These are phyloP conservation scores for Suillus cothurnatus DNA, from an alignment of 768 basidiomycete species.

Conservation along the genomic window DNA sequence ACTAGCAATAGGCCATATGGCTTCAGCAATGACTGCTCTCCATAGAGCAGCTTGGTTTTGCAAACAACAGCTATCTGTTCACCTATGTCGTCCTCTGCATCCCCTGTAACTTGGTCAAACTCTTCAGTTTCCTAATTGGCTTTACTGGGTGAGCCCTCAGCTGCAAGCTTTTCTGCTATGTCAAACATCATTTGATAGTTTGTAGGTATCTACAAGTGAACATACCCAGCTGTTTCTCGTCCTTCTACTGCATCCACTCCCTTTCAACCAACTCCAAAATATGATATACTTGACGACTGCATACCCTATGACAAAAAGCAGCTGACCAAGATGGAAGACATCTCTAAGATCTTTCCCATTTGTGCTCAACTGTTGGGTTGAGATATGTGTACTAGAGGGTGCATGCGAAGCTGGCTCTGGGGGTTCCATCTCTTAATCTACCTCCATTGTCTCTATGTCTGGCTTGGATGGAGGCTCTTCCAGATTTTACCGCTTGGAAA, in stretches of 20 bases:
- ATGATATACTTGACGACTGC: conserved; percentile 98
- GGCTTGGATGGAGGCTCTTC: conserved; percentile 24
- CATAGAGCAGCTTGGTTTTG: conserved; percentile 87
- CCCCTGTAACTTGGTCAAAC: conserved; percentile 95
- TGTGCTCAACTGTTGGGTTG: conserved; percentile 8
- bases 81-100: conserved; percentile 97
- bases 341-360: conserved; percentile 67
- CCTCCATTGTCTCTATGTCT: conserved; percentile 57
- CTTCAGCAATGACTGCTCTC: conserved; percentile 76
- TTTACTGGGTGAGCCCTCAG: conserved; percentile 39
- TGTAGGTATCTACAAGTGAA: conserved; percentile 6
- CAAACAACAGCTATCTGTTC: conserved; percentile 83
- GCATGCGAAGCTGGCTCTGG: conserved; percentile 27
- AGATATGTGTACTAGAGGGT: conserved; percentile 14
- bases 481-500: conserved; percentile 39
- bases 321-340: conserved; percentile 86
- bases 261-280: conserved; percentile 94
- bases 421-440: conserved; percentile 45
- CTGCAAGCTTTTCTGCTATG: conserved; percentile 62
- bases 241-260: conserved; percentile 96
- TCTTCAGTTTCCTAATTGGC: conserved; percentile 73
- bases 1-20: conserved; percentile 90
- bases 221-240: conserved; percentile 79
- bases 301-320: conserved; percentile 96
- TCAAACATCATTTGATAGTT: conserved; percentile 5